phyloP scores from a whole-genome alignment of 768 basidiomycete genomes.

The Cystobasidiopsis lactophilus region DNA sequence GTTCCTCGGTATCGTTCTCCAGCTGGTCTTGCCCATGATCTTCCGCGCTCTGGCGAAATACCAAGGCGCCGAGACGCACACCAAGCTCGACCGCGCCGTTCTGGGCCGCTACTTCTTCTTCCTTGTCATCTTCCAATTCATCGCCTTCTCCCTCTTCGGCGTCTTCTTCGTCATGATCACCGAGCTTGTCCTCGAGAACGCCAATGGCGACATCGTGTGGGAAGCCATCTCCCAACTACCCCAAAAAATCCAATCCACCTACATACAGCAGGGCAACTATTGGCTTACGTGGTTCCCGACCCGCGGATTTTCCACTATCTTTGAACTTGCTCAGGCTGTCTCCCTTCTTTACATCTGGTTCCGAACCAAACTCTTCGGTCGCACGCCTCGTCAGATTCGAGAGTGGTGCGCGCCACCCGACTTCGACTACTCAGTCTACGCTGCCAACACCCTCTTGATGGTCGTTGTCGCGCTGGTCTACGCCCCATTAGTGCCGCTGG shows the following conservation, averaged over 20 bases:
- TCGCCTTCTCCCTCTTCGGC: constrained; percentile 47
- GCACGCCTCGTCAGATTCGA: constrained; percentile 70
- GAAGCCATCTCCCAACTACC: constrained; percentile 31
- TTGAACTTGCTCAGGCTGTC: constrained; percentile 86
- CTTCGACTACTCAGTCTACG: constrained; percentile 46
- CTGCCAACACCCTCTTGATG: constrained; percentile 31
- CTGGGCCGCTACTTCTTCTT: constrained; percentile 82
- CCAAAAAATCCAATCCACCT: constrained; percentile 49
- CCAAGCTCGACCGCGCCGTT: constrained; percentile 49
- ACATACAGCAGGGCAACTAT: constrained; percentile 67
- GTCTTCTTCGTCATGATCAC: constrained; percentile 12
- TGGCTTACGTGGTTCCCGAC: constrained; percentile 33
- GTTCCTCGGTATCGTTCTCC: constrained; percentile 58
- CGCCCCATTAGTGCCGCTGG: constrained; percentile 79
- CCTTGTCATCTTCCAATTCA: constrained; percentile 74
- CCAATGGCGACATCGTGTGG: constrained; percentile 26
- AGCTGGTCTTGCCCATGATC: constrained; percentile 54
- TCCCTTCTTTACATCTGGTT: constrained; percentile 56
- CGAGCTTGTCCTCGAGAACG: constrained; percentile 29
- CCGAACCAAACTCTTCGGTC: constrained; percentile 64
- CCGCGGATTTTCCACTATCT: constrained; percentile 80
- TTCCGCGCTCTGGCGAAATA: constrained; percentile 46
- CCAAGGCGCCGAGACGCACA: constrained; percentile 18
- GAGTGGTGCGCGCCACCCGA: constrained; percentile 76
- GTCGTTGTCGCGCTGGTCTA: constrained; percentile 68